Conservation (phyloP, 768 basidiomycete species). For the Tremella mesenterica region DNA sequence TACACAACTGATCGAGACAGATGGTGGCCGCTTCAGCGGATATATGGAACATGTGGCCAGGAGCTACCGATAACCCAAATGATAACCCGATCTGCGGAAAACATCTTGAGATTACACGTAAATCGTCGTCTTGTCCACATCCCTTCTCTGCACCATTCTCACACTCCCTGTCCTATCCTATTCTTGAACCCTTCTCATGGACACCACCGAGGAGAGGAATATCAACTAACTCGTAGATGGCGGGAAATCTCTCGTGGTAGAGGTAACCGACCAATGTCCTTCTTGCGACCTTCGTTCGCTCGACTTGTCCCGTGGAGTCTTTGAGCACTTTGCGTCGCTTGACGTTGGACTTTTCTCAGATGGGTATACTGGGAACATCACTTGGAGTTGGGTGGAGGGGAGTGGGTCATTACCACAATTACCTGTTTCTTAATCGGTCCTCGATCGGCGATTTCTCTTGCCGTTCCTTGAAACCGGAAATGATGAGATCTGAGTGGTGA, state of each 20-base stretch:
- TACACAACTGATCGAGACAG: not conserved
- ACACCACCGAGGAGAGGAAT: no score
- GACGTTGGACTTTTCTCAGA: constrained; percentile 19
- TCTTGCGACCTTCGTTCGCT: constrained; percentile 32
- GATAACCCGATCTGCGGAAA: constrained; percentile 33
- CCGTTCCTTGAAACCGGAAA: not conserved
- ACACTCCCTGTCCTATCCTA: not conserved
- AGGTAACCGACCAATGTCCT: constrained; percentile 32
- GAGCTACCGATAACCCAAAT: constrained; percentile 35
- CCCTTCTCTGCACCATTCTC: not conserved
- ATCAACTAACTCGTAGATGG: constrained; percentile 8
- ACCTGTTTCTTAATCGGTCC: constrained; percentile 7
- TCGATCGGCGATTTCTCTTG: no score
- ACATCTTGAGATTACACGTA: constrained; percentile 27
- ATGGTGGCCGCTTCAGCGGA: constrained; percentile 30
- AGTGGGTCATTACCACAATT: constrained; percentile 12
- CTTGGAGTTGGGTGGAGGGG: constrained; percentile 22
- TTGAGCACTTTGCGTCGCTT: constrained; percentile 24
- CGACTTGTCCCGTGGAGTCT: constrained; percentile 31
- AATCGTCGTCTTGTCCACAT: constrained; percentile 4
- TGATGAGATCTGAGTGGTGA: no score
- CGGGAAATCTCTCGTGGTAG: constrained; percentile 19
- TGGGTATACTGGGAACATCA: constrained; percentile 22
- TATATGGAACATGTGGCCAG: constrained; percentile 33
- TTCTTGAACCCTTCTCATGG: no score